Evolutionary conservation across 1,284 basidiomycete species (phyloP).

Genomic region (Cutaneotrichosporon sp.): DNA sequence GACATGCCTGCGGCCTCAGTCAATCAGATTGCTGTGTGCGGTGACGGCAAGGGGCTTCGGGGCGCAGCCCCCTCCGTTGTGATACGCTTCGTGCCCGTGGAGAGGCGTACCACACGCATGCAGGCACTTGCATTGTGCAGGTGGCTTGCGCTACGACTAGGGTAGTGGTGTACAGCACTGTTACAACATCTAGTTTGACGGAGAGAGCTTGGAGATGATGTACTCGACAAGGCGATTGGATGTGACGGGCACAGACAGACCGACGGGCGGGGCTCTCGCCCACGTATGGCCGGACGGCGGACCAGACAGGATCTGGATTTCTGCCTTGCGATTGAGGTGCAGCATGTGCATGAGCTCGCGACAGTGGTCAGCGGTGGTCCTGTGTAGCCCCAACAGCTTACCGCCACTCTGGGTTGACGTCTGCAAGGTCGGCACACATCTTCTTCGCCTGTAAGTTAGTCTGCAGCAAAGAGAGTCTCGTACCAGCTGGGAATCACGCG

Average conservation of each 20-base stretch:
- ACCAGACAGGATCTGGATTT: slow-evolving; percentile 71
- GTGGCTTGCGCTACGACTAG: not conserved
- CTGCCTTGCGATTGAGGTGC: slow-evolving; percentile 76
- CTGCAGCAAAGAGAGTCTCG: slow-evolving; percentile 31
- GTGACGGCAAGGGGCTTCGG: no score
- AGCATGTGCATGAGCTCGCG: slow-evolving; percentile 77
- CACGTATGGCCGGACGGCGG: not conserved
- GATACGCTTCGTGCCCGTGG: no score
- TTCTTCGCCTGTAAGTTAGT: slow-evolving; percentile 13
- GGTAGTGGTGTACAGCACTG: not conserved
- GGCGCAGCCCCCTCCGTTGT: no score
- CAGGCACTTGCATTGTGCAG: not conserved
- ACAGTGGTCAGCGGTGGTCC: slow-evolving; percentile 45
- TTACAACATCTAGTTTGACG: not conserved
- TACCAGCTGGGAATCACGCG: slow-evolving; percentile 71
- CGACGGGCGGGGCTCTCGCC: no score
- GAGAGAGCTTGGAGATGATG: slow-evolving; percentile 13
- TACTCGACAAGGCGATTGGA: slow-evolving; percentile 26
- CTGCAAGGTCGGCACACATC: slow-evolving; percentile 5
- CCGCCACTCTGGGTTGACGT: slow-evolving; percentile 20
- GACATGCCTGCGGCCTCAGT: no score
- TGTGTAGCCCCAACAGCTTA: not conserved
- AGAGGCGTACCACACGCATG: not conserved
- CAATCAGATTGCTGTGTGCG: no score
- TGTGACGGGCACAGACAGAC: not conserved